Percentiles rank a stretch among this genome's conserved stretches.
Conservation (phyloP, 2,329 filamentous ascomycete species). For the Trichoderma arundinaceum region DNA sequence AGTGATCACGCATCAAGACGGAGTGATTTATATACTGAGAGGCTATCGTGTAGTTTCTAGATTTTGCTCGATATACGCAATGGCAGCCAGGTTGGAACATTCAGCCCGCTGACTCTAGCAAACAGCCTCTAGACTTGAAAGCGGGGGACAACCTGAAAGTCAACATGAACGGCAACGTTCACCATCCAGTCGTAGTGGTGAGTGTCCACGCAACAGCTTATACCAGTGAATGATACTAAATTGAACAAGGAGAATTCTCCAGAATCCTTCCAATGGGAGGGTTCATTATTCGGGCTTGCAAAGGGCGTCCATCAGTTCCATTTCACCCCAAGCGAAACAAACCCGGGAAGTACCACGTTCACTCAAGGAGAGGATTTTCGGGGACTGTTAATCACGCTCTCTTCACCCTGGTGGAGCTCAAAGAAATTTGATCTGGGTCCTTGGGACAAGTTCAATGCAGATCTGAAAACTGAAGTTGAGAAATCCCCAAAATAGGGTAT, state of each 20-base stretch:
- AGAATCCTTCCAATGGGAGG: constrained; percentile 20
- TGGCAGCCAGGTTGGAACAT: constrained; percentile 26
- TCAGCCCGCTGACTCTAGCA: not conserved
- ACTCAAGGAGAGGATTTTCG: constrained; percentile 21
- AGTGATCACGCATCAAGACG: not conserved
- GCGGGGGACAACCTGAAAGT: constrained; percentile 16
- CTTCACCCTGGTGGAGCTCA: constrained; percentile 20
- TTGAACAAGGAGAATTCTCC: constrained; percentile 15
- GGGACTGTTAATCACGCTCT: constrained; percentile 21
- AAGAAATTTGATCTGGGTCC: constrained; percentile 19
- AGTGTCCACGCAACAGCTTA: not conserved
- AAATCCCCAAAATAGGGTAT: not conserved
- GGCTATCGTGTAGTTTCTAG: not conserved
- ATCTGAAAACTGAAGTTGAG: constrained; percentile 22
- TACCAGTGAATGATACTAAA: not conserved
- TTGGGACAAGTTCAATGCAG: constrained; percentile 23
- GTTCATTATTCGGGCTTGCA: constrained; percentile 20
- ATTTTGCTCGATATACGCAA: constrained; percentile 24
- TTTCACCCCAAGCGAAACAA: constrained; percentile 12
- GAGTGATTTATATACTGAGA: not conserved
- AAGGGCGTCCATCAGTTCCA: constrained; percentile 26
- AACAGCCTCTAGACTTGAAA: constrained; percentile 22
- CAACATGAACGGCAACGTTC: constrained; percentile 13
- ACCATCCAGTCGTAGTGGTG: constrained; percentile 17
- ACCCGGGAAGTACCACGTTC: constrained; percentile 20